These are phyloP conservation scores for Aspergillus brasiliensis DNA, from an alignment of 2,329 filamentous ascomycete genomes.

Conservation along the genomic window DNA sequence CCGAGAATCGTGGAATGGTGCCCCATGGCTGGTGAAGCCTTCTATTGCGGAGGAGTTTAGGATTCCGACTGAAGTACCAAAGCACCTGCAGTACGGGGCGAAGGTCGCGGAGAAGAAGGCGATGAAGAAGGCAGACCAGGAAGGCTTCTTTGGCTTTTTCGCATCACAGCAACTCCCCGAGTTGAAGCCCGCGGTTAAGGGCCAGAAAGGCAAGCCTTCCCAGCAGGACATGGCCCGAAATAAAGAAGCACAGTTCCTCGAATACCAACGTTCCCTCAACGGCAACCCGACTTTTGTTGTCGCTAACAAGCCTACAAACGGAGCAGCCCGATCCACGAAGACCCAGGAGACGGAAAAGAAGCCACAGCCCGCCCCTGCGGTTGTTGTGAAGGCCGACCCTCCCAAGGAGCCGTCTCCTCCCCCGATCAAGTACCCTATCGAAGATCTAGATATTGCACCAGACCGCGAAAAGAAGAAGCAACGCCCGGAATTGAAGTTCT, in stretches of 20 bases:
- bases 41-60: conserved; percentile 81
- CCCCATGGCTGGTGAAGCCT: conserved; percentile 91
- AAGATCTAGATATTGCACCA: conserved; percentile 81
- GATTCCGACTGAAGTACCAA: conserved; percentile 83
- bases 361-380: conserved; percentile 34
- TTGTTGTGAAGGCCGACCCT: conserved; percentile 51
- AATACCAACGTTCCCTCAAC: conserved; percentile 51
- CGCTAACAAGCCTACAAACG: conserved; percentile 27
- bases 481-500: conserved; percentile 75
- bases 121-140: conserved; percentile 59
- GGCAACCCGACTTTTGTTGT: conserved; percentile 47
- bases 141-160: conserved; percentile 55
- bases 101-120: conserved; percentile 78
- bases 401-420: conserved; percentile 67
- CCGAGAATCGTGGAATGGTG: conserved; percentile 90
- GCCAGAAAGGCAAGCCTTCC: conserved; percentile 61
- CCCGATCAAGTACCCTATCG: conserved; percentile 89
- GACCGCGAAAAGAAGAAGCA: conserved; percentile 62
- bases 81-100: conserved; percentile 77
- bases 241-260: conserved; percentile 50
- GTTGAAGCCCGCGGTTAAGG: conserved; percentile 72
- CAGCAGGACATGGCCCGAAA: conserved; percentile 50
- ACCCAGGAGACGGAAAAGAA: conserved; percentile 38
- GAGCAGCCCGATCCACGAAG: conserved; percentile 35
- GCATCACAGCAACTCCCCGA: conserved; percentile 64